phyloP scores from a whole-genome alignment of 805 yeast species.

The Pichia nanzhaoensis region DNA sequence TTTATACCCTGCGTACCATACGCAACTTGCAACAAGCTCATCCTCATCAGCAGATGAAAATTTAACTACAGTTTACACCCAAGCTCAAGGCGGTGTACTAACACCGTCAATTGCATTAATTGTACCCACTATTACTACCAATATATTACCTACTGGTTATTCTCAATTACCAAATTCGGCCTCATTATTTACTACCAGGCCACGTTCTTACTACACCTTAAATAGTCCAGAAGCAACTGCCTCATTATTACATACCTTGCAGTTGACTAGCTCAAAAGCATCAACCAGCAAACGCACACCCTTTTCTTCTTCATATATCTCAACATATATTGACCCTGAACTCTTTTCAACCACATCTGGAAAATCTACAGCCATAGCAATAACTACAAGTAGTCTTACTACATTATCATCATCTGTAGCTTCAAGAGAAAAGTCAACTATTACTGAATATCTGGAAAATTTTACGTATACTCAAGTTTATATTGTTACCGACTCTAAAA shows the following conservation, averaged over 20 bases:
- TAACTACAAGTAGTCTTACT: too few species aligned
- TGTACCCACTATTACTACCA: conserved; percentile 16
- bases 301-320: background rate
- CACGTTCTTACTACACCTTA: background rate
- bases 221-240: too few species aligned
- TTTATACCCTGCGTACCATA: background rate
- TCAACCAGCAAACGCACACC: too few species aligned
- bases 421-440: conserved; percentile 13
- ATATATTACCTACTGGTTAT: conserved; percentile 15
- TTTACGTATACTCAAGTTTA: conserved; percentile 25
- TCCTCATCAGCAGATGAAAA: background rate
- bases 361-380: too few species aligned
- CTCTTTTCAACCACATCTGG: background rate
- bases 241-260: too few species aligned
- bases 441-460: conserved; percentile 13
- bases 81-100: conserved; percentile 1
- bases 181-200: background rate
- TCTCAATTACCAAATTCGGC: conserved; percentile 6
- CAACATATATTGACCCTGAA: conserved; percentile 1
- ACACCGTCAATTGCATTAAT: conserved; percentile 6
- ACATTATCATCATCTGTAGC: background rate
- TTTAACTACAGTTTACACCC: conserved; percentile 12
- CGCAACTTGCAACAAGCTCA: background rate
- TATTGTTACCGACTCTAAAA: conserved; percentile 24
- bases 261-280: too few species aligned